Base-by-base conservation (phyloP, 2,329 filamentous ascomycete species). In the Neofusicoccum kwambonambiense region DNA sequence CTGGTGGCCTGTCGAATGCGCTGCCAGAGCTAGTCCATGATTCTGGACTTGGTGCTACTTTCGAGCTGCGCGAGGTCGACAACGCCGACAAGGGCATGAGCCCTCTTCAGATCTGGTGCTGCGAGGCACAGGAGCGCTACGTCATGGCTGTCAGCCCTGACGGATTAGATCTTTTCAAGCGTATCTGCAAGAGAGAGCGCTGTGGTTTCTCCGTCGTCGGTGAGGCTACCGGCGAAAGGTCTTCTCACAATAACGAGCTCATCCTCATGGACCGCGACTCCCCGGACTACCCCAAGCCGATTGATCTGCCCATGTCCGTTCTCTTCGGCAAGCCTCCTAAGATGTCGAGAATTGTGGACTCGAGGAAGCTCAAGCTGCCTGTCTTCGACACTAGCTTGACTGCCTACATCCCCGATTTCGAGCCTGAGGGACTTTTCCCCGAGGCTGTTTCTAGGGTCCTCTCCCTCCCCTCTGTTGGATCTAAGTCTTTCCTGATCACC, bases 61-160 rank as follows among this genome's bases (percentile, higher is more conserved):
- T 99, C 69, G 94, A 99, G 78, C 84, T 99, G n/a, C 89, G 95
- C 68, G 92, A 98, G 73, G 85, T 99, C 42, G 93, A 97, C 75
- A 97, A 87, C 75, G 91, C 92, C 2, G 95, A 98, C 77, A 87
- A 84, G 68, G 90, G 92, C 74, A 94, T 99, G 90, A 97, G 92
- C 73, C 95, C 95, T 19, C 86, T 99, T 65, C 92, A 98, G 75
- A 97, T 99, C 52, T 98, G 94, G 93, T 97, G 95, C 78, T 96
- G 94, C 71, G 94, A 98, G 77, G 92, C 95, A 0, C 95, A 99
- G 76, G 95, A 99, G 78, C 86, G 95, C 76, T 99, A 99, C 72
- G 95, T 99, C 7, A 82, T 99, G 71, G 89, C 96, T 8, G 88
- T 99, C 67, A 92, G 93, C 67, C 86, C 87, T 60, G 89, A 95